Conservation (phyloP, 495 filamentous ascomycete species). For the Sordaria brevicollis region DNA sequence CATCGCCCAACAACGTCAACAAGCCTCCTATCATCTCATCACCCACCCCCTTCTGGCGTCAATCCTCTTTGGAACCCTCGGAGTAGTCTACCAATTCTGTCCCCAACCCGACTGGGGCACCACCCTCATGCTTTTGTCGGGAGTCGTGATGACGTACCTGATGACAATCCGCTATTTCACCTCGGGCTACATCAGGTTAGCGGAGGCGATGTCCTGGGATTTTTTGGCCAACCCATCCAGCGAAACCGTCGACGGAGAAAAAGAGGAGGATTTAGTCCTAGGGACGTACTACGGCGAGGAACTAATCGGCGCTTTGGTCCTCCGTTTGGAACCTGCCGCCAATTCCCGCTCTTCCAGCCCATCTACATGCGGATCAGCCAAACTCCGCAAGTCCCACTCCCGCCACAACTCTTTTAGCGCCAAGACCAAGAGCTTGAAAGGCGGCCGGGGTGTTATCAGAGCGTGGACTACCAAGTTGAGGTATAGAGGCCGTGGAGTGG, state of each 20-base stretch:
- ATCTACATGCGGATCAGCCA: neutral
- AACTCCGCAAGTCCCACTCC: neutral
- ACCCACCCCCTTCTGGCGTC: slow-evolving; percentile 30
- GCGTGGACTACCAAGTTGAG: slow-evolving; percentile 64
- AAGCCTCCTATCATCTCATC: slow-evolving; percentile 24
- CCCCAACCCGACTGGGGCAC: slow-evolving; percentile 23
- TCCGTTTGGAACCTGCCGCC: slow-evolving; percentile 26
- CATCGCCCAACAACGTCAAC: slow-evolving; percentile 37
- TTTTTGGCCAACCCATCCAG: slow-evolving; percentile 15
- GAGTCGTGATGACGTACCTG: slow-evolving; percentile 30
- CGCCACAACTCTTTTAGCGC: neutral
- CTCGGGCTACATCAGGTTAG: slow-evolving; percentile 27
- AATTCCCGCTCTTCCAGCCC: neutral
- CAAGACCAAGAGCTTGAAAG: slow-evolving; percentile 14
- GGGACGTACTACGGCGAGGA: slow-evolving; percentile 30
- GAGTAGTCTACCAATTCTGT: slow-evolving; percentile 24
- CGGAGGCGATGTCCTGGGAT: slow-evolving; percentile 27
- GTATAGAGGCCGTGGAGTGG: slow-evolving; percentile 60
- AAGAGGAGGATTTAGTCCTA: slow-evolving; percentile 31
- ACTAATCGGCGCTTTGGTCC: slow-evolving; percentile 32
- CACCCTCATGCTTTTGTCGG: slow-evolving; percentile 20
- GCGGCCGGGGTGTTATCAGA: slow-evolving; percentile 47
- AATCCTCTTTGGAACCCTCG: slow-evolving; percentile 15
- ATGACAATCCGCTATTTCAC: slow-evolving; percentile 31
- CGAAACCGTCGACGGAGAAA: slow-evolving; percentile 15